Evolutionary conservation across 805 yeast species (phyloP).

Genomic region (Starmera amethionina): DNA sequence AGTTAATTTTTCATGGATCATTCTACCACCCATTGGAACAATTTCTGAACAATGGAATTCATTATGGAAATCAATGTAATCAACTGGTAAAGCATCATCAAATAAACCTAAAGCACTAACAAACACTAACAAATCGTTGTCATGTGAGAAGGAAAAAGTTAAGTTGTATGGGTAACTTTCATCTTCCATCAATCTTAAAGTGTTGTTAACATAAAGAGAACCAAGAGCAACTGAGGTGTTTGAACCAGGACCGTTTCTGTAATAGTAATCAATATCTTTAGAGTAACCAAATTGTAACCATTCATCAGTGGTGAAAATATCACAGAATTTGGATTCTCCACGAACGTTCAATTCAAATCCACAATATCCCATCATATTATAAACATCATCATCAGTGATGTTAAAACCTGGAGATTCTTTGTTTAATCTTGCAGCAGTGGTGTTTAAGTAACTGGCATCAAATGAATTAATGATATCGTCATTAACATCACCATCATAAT

Average conservation of each 20-base stretch:
- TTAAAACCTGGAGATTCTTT: slow-evolving; percentile 43
- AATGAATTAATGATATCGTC: slow-evolving; percentile 6
- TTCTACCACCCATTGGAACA: slow-evolving; percentile 49
- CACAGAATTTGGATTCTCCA: slow-evolving; percentile 61
- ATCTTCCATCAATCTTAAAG: slow-evolving; percentile 38
- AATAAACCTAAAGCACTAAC: slow-evolving; percentile 55
- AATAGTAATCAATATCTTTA: slow-evolving; percentile 49
- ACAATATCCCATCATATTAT: slow-evolving; percentile 48
- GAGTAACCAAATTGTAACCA: slow-evolving; percentile 53
- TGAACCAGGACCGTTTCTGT: slow-evolving; percentile 55
- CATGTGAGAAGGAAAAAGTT: slow-evolving; percentile 69
- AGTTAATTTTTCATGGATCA: slow-evolving; percentile 38
- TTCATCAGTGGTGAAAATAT: slow-evolving; percentile 58
- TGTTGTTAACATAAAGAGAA: slow-evolving; percentile 43
- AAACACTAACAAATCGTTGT: slow-evolving; percentile 52
- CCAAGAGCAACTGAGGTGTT: slow-evolving; percentile 50
- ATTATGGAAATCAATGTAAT: slow-evolving; percentile 35
- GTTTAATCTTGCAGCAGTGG: slow-evolving; percentile 50
- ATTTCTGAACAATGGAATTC: slow-evolving; percentile 39
- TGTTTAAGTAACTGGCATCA: slow-evolving; percentile 28
- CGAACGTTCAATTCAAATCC: slow-evolving; percentile 66
- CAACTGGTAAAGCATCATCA: slow-evolving; percentile 30
- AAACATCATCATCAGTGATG: slow-evolving; percentile 43
- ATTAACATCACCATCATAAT: slow-evolving; percentile 20
- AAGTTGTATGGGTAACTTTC: slow-evolving; percentile 41